Evolutionary conservation across 768 basidiomycete genomes (phyloP), one percentile per base, ranked within the genome.

Genomic region (Suillus ampliporus): DNA sequence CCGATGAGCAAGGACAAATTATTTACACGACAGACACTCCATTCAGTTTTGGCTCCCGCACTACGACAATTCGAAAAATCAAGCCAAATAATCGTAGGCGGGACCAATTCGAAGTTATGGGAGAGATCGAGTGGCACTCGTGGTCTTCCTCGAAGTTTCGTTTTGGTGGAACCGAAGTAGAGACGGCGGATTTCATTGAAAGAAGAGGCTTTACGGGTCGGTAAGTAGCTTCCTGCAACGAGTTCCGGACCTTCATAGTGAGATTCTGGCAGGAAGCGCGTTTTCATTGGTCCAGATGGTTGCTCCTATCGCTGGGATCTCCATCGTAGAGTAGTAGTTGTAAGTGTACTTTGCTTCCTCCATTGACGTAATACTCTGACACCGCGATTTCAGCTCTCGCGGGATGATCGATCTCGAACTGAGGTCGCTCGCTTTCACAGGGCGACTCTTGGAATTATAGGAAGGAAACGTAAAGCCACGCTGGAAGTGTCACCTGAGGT

Each of bases 121-220:
- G 72, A 6, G 63, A 72, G 51, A 77, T 81, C 0, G 71, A 78
- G 13, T 79, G 77, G 74, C 71, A 67, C n/a, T 1, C 68, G 0
- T 37, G 78, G 5, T 67, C 67, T 17, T 71, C 77, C 0, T 72
- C 76, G 5, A 71, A 63, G 34, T 65, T 81, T 38, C 69, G 68
- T 2, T 73, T 76, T 37, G 63, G 70, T 6, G 76, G 70, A 2
- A 47, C 62, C 15, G 72, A 71, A 19, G 61, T 75, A 50, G 57
- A 67, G n/a, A 68, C 75, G 2, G 63, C 64, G 28, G 61, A 66
- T 0, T 78, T 74, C 51, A 63, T 73, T 51, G 65, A 70, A 10
- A 26, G 63, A 2, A 67, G 65, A 37, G 74, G 74, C 5, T 17
- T 71, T 14, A 28, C 52, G 0, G 41, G 68, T 57, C 64, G 65